These are phyloP conservation scores for Solioccasus polychromus DNA, from an alignment of 768 basidiomycete species.

Conservation along the genomic window DNA sequence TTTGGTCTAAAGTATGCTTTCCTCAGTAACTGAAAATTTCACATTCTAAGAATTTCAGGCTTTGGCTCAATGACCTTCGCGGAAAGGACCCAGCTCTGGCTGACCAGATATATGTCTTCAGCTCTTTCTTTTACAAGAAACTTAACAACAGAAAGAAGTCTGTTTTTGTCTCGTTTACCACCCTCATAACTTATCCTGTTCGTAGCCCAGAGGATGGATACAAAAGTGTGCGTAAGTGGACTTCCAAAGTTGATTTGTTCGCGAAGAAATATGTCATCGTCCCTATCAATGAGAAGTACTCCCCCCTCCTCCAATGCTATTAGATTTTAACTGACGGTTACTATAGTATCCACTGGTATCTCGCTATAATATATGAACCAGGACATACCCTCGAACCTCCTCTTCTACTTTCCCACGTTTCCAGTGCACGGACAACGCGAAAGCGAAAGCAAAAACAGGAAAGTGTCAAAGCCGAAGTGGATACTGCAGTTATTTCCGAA, in stretches of 20 bases:
- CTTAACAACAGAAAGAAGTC: slow-evolving; percentile 63
- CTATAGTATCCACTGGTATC: slow-evolving; percentile 90
- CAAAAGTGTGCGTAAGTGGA: slow-evolving; percentile 90
- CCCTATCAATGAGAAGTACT: slow-evolving; percentile 95
- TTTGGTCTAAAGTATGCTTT: slow-evolving; percentile 84
- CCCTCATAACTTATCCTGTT: slow-evolving; percentile 14
- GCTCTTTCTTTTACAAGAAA: slow-evolving; percentile 98
- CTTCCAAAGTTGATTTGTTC: slow-evolving; percentile 83
- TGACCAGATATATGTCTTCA: slow-evolving; percentile 84
- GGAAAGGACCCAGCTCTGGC: slow-evolving; percentile 56
- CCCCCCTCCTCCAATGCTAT: slow-evolving; percentile 3
- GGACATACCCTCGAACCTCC: slow-evolving; percentile 53
- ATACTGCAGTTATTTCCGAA: neutral
- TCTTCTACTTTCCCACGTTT: slow-evolving; percentile 29
- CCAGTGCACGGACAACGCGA: slow-evolving; percentile 18
- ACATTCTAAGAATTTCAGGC: slow-evolving; percentile 39
- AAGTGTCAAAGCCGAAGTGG: slow-evolving; percentile 3
- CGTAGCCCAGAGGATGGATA: slow-evolving; percentile 63
- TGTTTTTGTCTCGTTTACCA: slow-evolving; percentile 12
- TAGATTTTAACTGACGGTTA: slow-evolving; percentile 5
- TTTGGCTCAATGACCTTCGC: slow-evolving; percentile 64
- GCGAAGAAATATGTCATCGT: slow-evolving; percentile 89
- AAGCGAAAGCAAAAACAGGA: slow-evolving; percentile 19
- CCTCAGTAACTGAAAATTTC: neutral
- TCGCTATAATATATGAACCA: slow-evolving; percentile 90